phyloP scores from a whole-genome alignment of 495 filamentous ascomycete species.

The Xylaria scruposa region DNA sequence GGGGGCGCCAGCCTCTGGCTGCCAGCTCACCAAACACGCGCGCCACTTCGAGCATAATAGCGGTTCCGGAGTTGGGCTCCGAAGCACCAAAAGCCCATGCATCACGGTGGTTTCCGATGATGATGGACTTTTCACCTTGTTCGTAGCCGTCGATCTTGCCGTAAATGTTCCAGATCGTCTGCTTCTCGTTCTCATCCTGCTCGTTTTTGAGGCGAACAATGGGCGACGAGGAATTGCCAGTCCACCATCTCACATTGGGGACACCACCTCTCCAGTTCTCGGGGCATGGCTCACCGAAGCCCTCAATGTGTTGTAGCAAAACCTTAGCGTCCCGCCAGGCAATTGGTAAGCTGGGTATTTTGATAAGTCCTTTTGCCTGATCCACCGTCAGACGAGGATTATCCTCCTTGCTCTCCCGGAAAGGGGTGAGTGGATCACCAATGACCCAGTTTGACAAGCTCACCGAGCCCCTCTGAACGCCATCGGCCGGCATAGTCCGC shows the following conservation, averaged over 20 bases:
- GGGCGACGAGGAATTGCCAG: constrained; percentile 77
- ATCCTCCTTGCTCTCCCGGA: constrained; percentile 76
- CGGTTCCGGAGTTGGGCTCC: constrained; percentile 87
- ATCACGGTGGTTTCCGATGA: constrained; percentile 93
- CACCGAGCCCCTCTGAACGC: constrained; percentile 84
- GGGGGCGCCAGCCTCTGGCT: constrained; percentile 82
- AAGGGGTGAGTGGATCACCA: constrained; percentile 88
- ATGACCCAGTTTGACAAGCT: constrained; percentile 82
- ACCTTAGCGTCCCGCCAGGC: constrained; percentile 86
- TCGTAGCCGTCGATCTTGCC: constrained; percentile 84
- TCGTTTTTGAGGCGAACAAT: constrained; percentile 84
- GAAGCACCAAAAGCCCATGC: constrained; percentile 89
- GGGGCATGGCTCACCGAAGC: constrained; percentile 73
- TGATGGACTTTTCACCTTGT: constrained; percentile 81
- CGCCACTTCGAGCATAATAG: constrained; percentile 86
- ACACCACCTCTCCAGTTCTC: constrained; percentile 79
- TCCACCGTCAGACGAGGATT: constrained; percentile 69
- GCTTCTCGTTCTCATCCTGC: constrained; percentile 81
- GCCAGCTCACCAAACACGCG: constrained; percentile 81
- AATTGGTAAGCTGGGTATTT: constrained; percentile 88
- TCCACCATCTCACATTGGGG: constrained; percentile 79
- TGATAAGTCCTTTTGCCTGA: constrained; percentile 72
- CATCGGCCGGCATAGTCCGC: constrained; percentile 76
- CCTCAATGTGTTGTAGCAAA: constrained; percentile 78
- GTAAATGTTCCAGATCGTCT: constrained; percentile 89